These are phyloP conservation scores for Diospyros kaki DNA, from an alignment of 148 eudicot genomes.

Conservation along the genomic window DNA sequence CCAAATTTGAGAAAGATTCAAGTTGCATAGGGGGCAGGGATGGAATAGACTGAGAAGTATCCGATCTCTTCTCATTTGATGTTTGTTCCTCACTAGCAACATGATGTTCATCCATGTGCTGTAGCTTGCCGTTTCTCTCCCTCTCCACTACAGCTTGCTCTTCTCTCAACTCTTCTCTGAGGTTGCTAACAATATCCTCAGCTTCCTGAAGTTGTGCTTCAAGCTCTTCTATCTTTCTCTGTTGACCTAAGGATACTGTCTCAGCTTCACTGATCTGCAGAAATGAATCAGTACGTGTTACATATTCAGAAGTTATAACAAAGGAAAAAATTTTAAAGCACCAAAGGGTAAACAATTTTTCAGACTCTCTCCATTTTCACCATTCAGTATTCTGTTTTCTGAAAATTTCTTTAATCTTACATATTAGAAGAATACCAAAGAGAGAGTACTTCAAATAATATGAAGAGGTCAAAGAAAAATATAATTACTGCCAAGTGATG, in stretches of 20 bases:
- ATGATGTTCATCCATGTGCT: conserved; percentile 8
- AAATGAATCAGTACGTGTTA: background rate
- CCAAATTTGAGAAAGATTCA: conserved; percentile 16
- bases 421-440: background rate
- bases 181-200: conserved; percentile 79
- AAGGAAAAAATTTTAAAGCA: background rate
- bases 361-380: background rate
- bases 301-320: background rate
- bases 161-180: conserved; percentile 65
- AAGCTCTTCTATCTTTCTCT: conserved; percentile 73
- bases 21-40: conserved; percentile 14
- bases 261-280: conserved; percentile 62
- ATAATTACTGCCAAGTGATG: background rate
- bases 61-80: background rate
- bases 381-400: background rate
- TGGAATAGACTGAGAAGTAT: conserved; percentile 11
- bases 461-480: background rate
- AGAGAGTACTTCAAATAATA: background rate
- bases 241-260: conserved; percentile 49
- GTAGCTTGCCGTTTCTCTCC: conserved; percentile 25
- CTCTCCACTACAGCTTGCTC: conserved; percentile 44
- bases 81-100: conserved; percentile 6
- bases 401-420: background rate
- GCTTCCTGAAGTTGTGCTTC: conserved; percentile 99
- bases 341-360: background rate